Evolutionary conservation across 345 rosid species (phyloP).

Genomic region (Gossypium bickii): DNA sequence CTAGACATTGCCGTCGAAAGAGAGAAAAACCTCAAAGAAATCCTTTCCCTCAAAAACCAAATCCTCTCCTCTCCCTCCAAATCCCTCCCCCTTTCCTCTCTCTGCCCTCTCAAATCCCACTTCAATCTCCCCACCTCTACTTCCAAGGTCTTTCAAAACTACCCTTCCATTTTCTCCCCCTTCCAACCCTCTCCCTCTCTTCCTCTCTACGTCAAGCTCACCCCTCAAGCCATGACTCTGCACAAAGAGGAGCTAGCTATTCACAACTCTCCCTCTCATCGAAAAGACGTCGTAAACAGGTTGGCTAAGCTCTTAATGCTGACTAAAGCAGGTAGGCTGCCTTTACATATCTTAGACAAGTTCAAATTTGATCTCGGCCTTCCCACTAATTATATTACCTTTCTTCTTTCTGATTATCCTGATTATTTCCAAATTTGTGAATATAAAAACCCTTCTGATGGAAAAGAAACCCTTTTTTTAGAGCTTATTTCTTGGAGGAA

Average conservation of each 20-base stretch:
- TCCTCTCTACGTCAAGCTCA: conserved; percentile 65
- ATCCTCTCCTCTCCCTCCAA: conserved; percentile 52
- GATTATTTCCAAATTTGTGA: conserved; percentile 58
- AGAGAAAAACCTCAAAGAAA: conserved; percentile 58
- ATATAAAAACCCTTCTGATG: conserved; percentile 24
- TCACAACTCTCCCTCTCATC: conserved; percentile 29
- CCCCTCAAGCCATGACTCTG: conserved; percentile 41
- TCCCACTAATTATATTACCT: conserved; percentile 54
- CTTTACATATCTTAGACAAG: conserved; percentile 46
- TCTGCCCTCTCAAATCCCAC: conserved; percentile 48
- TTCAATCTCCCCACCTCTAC: conserved; percentile 40
- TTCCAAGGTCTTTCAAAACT: conserved; percentile 40
- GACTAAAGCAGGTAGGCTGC: conserved; percentile 39
- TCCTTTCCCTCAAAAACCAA: conserved; percentile 58
- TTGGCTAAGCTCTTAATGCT: conserved; percentile 71
- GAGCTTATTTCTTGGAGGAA: conserved; percentile 47
- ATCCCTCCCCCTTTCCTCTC: conserved; percentile 57
- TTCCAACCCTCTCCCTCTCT: conserved; percentile 69
- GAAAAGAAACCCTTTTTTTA: conserved; percentile 37
- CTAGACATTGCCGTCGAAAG: conserved; percentile 49
- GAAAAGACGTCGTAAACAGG: conserved; percentile 35
- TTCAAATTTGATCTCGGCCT: conserved; percentile 74
- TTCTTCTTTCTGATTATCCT: conserved; percentile 60
- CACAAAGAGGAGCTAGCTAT: conserved; percentile 53
- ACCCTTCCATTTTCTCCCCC: conserved; percentile 43